Percentiles rank a stretch among this genome's conserved stretches.
Evolutionary conservation across 768 basidiomycete species (phyloP).

Genomic region (Xerocomellus amylosporus): DNA sequence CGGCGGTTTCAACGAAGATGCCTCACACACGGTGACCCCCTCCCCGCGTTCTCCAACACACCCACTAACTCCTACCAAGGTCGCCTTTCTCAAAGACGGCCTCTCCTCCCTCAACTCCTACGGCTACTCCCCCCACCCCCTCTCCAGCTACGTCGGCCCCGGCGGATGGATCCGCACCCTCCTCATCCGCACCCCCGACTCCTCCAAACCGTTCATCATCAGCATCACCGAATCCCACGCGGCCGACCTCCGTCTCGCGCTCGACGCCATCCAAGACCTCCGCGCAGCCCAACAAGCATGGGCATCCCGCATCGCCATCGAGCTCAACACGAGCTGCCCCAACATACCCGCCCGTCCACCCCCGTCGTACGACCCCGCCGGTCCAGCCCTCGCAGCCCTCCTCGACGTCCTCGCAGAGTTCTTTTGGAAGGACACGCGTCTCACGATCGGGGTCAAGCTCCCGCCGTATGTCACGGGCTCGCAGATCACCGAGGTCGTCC

Average conservation of each 20-base stretch:
- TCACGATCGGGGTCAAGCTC: conserved; percentile 75
- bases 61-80: conserved; percentile 39
- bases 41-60: not conserved
- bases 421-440: conserved; percentile 46
- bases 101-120: conserved; percentile 78
- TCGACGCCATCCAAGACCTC: conserved; percentile 57
- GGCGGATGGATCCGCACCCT: conserved; percentile 51
- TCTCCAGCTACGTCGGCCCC: conserved; percentile 54
- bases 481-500: conserved; percentile 58
- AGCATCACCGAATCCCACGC: conserved; percentile 69
- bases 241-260: conserved; percentile 50
- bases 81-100: conserved; percentile 51
- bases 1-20: conserved; percentile 66
- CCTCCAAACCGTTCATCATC: conserved; percentile 70
- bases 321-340: conserved; percentile 84
- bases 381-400: conserved; percentile 44
- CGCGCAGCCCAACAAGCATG: conserved; percentile 37
- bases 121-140: conserved; percentile 80
- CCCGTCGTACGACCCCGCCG: conserved; percentile 57
- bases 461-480: conserved; percentile 67
- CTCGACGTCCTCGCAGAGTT: conserved; percentile 52
- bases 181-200: conserved; percentile 32
- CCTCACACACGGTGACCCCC: conserved; percentile 51
- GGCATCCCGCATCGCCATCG: conserved; percentile 57
- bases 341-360: conserved; percentile 66